Base-by-base conservation (phyloP, 78 protist species). In the slime mould (Dictyostelium discoideum) region DNA sequence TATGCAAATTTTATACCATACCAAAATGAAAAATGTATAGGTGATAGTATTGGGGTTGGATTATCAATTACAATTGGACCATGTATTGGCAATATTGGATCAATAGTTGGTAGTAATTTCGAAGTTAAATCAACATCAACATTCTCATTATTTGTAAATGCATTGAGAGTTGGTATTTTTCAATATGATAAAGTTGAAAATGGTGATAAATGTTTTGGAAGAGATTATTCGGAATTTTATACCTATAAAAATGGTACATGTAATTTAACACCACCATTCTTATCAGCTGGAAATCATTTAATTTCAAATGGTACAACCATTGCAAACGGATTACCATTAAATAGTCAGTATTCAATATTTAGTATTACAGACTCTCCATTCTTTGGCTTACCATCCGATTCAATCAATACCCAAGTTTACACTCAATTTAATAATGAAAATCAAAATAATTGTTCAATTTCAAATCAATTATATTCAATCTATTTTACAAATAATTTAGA, bases 1-100 rank as follows among this genome's bases (percentile, higher is more conserved):
- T 74, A 74, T 74, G 81, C 81, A 10, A 74, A 74, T 74, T 74
- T 74, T 37, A 37, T 74, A 74, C 81, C 81, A 1, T 74, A 74
- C 16, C 81, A 74, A 74, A 32, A 29, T 16, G 37, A 32, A 37
- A 13, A 29, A 37, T 74, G 81, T 6, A 14, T 5, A 3, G 48
- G 48, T 74, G 81, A 74, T 0, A 32, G 44, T 14, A 8, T 37
- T 37, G 81, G 81, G 0, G 20, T 74, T 37, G 81, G 81, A 6
- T 37, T 74, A 37, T 74, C 81, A 11, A 74, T 74, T 74, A 5
- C 46, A 26, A 48, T 74, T 26, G 81, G 44, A 37, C 37, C 77
- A 10, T 74, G 81, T 37, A 74, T 74, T 74, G 13, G 5, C 3
- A 37, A 37, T 16, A 74, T 74, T 29, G 81, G 81, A 4, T 29